Conservation (phyloP, 2,329 filamentous ascomycete species). For the Fusarium algeriense region DNA sequence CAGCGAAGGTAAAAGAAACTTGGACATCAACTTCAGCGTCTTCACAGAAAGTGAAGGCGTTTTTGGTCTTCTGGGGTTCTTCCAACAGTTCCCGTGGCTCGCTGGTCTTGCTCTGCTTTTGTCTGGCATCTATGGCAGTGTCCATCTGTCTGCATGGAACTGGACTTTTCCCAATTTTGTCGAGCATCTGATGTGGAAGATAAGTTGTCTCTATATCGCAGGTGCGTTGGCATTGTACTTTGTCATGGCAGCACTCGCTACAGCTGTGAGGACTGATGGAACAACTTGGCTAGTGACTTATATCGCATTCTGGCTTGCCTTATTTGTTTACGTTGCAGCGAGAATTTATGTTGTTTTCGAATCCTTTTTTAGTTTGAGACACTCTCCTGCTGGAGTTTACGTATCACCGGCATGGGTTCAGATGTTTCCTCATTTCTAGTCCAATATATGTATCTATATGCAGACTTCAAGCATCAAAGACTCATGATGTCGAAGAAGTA, state of each 20-base stretch:
- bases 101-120: conserved; percentile 9
- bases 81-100: conserved; percentile 7
- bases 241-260: not conserved
- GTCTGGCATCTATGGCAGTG: conserved; percentile 3
- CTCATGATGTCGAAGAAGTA: not conserved
- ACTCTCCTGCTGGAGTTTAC: not conserved
- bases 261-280: not conserved
- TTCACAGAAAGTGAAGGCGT: conserved; percentile 7
- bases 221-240: conserved; percentile 6
- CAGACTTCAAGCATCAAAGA: not conserved
- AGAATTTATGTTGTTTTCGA: conserved; percentile 2
- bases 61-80: conserved; percentile 10
- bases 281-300: conserved; percentile 8
- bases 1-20: conserved; percentile 7
- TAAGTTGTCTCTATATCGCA: not conserved
- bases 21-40: conserved; percentile 9
- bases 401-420: conserved; percentile 1
- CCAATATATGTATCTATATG: not conserved
- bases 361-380: conserved; percentile 3
- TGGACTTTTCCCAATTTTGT: conserved; percentile 5
- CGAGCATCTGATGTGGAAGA: conserved; percentile 3
- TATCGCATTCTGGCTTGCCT: not conserved
- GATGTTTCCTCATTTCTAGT: conserved; percentile 7
- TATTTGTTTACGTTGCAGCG: not conserved
- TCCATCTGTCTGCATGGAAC: conserved; percentile 10